Evolutionary conservation across 106 monocot species (phyloP), one percentile per base, ranked within the genome.

Genomic region (Dendrobium officinale): DNA sequence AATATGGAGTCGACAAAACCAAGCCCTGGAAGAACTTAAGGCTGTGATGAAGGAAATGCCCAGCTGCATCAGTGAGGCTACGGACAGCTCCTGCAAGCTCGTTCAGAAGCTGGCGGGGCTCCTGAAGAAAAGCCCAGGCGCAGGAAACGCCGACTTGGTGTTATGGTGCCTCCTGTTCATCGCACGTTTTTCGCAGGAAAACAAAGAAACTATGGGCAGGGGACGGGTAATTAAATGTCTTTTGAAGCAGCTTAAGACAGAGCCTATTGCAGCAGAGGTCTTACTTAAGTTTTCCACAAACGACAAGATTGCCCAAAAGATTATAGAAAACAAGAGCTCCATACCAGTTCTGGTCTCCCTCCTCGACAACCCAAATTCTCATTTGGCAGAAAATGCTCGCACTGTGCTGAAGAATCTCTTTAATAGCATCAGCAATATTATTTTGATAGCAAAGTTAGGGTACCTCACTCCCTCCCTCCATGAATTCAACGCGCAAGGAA

Each of bases 151-250:
- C 58, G 5, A 1, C 58, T 17, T 20, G 20, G 58, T 58, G 16
- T 58, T 58, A 20, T 20, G 5, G 17, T 58, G 58, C 58, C 20
- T 58, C 19, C 58, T 58, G 2, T 3, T 58, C 4, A 58, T 58
- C 58, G 58, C 58, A 17, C 58, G 58, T 16, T 58, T 58, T 58
- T 58, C 58, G 16, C 4, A 16, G 16, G 17, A 17, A 20, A 58
- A 58, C 20, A 58, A 58, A 20, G 83, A 70, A 72, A 70, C 13
- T 6, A 83, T 83, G 49, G 83, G 78, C 10, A n/a, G 3, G 41
- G 16, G 20, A 40, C 72, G 72, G 8, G 83, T 68, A 41, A 72
- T 83, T 37, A 51, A 78, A 26, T 83, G 51, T 20, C 70, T 83
- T 20, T 17, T 83, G 70, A 83, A 72, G 47, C 68, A 41, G 13